Percentiles rank a stretch among this genome's conserved stretches.
Conservation (phyloP, 2,329 filamentous ascomycete genomes). For the Polytolypa hystricis region DNA sequence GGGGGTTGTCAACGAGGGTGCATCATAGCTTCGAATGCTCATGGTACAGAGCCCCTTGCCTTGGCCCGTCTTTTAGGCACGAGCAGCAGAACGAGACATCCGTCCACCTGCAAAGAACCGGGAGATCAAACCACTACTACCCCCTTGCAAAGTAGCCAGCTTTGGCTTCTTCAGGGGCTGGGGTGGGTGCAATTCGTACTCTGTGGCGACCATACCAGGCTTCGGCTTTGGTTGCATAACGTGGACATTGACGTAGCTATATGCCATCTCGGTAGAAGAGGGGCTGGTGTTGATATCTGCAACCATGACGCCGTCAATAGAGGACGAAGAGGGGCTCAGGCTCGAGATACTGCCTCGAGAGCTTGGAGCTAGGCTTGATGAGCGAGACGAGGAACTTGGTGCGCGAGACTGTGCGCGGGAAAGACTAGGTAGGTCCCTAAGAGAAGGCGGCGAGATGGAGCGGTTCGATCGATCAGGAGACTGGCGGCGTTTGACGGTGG, state of each 20-base stretch:
- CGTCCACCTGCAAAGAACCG: conserved; percentile 32
- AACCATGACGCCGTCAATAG: conserved; percentile 24
- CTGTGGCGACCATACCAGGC: conserved; percentile 16
- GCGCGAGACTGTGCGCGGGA: conserved; percentile 31
- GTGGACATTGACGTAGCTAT: conserved; percentile 26
- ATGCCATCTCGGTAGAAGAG: conserved; percentile 19
- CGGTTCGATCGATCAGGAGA: conserved; percentile 26
- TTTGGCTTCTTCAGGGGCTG: conserved; percentile 34
- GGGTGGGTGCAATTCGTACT: conserved; percentile 22
- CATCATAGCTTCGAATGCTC: too few species aligned
- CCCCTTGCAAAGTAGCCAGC: conserved; percentile 17
- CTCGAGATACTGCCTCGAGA: conserved; percentile 34
- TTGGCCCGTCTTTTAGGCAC: too few species aligned
- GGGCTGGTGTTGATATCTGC: conserved; percentile 25
- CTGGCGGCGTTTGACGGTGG: conserved; percentile 26
- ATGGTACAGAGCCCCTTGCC: too few species aligned
- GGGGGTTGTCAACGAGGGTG: too few species aligned
- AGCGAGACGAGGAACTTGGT: conserved; percentile 27
- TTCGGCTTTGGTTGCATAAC: conserved; percentile 22
- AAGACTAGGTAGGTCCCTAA: conserved; percentile 33
- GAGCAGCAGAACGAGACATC: conserved; percentile 21
- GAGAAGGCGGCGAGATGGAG: conserved; percentile 34
- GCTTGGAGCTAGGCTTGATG: conserved; percentile 34
- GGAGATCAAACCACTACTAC: conserved; percentile 30
- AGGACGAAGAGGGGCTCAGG: conserved; percentile 28